Percentiles rank a stretch among this genome's conserved stretches.
phyloP scores from a whole-genome alignment of 2,329 filamentous ascomycete genomes.

The Colletotrichum lindemuthianum region DNA sequence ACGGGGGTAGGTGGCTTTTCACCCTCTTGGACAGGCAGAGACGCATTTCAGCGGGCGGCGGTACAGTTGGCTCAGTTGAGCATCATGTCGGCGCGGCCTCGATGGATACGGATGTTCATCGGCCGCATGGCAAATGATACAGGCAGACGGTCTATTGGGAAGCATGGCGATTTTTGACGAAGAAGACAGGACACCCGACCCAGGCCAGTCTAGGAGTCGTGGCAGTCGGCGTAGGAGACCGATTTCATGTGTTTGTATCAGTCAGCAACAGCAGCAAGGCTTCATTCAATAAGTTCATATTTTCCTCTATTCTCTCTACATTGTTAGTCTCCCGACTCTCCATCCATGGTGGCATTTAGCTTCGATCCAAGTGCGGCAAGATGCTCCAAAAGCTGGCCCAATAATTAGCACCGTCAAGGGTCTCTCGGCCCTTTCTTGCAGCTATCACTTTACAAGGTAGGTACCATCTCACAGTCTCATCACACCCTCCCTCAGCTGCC shows the following conservation, averaged over 20 bases:
- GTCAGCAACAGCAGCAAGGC: not conserved
- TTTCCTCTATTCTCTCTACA: not conserved
- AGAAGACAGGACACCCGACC: not conserved
- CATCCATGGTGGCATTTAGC: too few relatives aligned
- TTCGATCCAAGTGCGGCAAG: too few relatives aligned
- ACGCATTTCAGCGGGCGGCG: constrained; percentile 16
- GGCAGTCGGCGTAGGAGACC: constrained; percentile 14
- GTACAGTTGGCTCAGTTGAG: not conserved
- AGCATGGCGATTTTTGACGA: constrained; percentile 7
- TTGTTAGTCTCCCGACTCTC: too few relatives aligned
- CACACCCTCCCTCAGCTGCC: too few relatives aligned
- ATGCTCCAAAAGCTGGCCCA: too few relatives aligned
- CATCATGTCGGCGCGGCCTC: constrained; percentile 11
- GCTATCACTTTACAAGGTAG: too few relatives aligned
- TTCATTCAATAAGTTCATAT: not conserved
- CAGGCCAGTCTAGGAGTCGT: not conserved
- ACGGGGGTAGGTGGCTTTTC: not conserved
- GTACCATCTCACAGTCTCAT: too few relatives aligned
- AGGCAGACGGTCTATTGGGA: constrained; percentile 5
- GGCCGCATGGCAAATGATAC: not conserved
- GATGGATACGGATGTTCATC: constrained; percentile 15
- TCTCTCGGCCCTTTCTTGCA: too few relatives aligned
- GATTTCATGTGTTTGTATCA: constrained; percentile 19
- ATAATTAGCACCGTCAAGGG: too few relatives aligned
- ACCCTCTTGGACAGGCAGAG: not conserved